Conservation (phyloP, 352 stramenopile species). For the Pythium chondricola region DNA sequence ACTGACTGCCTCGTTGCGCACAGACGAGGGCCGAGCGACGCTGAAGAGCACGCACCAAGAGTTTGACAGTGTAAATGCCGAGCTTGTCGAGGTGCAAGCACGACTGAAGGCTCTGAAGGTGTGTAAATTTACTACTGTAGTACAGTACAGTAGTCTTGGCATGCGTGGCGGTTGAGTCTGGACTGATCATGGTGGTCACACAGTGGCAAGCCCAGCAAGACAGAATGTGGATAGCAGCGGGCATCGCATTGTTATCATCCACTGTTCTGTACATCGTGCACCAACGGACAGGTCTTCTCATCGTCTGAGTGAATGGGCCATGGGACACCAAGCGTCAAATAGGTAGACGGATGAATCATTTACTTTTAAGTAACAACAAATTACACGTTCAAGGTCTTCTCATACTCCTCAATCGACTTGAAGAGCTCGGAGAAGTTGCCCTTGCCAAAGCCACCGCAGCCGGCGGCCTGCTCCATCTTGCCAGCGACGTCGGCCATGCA, state of each 20-base stretch:
- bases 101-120: slow-evolving; percentile 49
- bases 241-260: slow-evolving; percentile 46
- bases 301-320: too few relatives aligned
- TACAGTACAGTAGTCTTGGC: too few relatives aligned
- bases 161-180: too few relatives aligned
- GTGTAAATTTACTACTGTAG: neutral
- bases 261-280: slow-evolving; percentile 74
- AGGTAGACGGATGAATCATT: neutral
- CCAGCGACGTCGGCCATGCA: slow-evolving; percentile 73
- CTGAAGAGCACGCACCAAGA: slow-evolving; percentile 60
- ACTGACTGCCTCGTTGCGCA: too few relatives aligned
- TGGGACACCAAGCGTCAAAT: too few relatives aligned
- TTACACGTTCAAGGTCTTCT: slow-evolving; percentile 81
- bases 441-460: slow-evolving; percentile 88
- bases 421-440: slow-evolving; percentile 92
- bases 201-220: slow-evolving; percentile 76
- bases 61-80: slow-evolving; percentile 44
- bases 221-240: slow-evolving; percentile 71
- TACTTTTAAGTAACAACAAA: too few relatives aligned
- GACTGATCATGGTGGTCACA: too few relatives aligned
- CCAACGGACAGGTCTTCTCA: slow-evolving; percentile 59
- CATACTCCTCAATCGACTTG: slow-evolving; percentile 90
- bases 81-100: slow-evolving; percentile 52
- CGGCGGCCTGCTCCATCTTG: slow-evolving; percentile 69
- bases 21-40: slow-evolving; percentile 49